Evolutionary conservation across 2,329 filamentous ascomycete species (phyloP), one percentile per base, ranked within the genome.

Genomic region (Stromatinia cepivora): DNA sequence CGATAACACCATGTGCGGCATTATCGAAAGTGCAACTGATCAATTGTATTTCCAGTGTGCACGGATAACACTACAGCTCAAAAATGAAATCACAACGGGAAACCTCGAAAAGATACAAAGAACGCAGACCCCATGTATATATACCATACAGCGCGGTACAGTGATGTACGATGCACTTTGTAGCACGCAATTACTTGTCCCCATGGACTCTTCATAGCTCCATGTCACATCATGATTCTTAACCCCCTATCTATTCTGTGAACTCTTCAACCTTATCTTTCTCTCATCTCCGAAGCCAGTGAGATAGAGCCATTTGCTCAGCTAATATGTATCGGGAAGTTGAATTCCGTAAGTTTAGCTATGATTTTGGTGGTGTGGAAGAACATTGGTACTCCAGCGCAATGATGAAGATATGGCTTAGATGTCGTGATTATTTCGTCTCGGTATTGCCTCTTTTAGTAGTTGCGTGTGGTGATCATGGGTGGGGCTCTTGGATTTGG

Each of bases 341-440:
- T 48, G 42, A 17, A 48, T 52, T 25, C 46, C 22, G 22, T 10
- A 36, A n/a, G 10, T 28, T 52, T 17, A 22, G 7, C 7, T 17
- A 22, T 20, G 1, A 25, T 17, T 13, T 52, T 52, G n/a, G 31
- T 28, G 34, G 31, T 4, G 36, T 25, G 62, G n/a, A 1, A 61
- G 56, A 36, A 57, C 42, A 39, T 48, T 50, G 64, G 28, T 39
- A 36, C 54, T 46, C 71, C 71, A 36, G 73, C 71, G 54, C 69
- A 68, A 61, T 72, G 65, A 39, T 54, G 68, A 65, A 67, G 42
- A 62, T 62, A 45, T 52, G 66, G 54, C 66, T 62, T 53, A n/a
- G 57, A 67, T 67, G 65, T 67, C 65, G 65, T 67, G 65, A 67
- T 67, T n/a, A 28, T 52, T 45, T 28, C 8, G 34, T 25, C 17